Conservation (phyloP, 305 asterid species). For the Petunia hybrid region DNA sequence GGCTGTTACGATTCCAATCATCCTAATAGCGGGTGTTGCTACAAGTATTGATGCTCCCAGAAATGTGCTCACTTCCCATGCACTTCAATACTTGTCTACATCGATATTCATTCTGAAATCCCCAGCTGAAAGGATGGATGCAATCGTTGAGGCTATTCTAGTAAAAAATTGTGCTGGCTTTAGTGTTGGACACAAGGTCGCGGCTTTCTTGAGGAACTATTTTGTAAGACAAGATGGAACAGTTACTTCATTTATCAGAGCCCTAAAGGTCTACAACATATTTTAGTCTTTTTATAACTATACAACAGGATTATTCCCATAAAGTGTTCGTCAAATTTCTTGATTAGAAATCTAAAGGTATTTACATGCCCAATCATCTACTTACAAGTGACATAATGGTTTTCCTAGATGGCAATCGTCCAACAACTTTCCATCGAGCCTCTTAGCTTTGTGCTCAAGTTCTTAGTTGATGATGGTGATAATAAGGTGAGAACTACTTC, state of each 20-base stretch:
- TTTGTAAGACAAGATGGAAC: slow-evolving; percentile 94
- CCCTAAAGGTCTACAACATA: slow-evolving; percentile 62
- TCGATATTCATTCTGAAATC: slow-evolving; percentile 72
- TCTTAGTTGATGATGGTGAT: slow-evolving; percentile 50
- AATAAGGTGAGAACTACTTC: slow-evolving; percentile 55
- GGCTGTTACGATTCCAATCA: slow-evolving; percentile 76
- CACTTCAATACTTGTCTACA: slow-evolving; percentile 60
- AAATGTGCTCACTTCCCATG: slow-evolving; percentile 61
- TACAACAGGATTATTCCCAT: slow-evolving; percentile 40
- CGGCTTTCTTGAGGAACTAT: slow-evolving; percentile 74
- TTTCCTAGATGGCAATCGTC: slow-evolving; percentile 71
- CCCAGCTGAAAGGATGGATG: slow-evolving; percentile 87
- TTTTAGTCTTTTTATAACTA: neutral
- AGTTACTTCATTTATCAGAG: slow-evolving; percentile 79
- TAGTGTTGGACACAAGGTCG: slow-evolving; percentile 73
- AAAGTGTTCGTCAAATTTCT: slow-evolving; percentile 27
- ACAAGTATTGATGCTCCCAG: slow-evolving; percentile 75
- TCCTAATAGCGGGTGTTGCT: slow-evolving; percentile 86
- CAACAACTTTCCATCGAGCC: slow-evolving; percentile 72
- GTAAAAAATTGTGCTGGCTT: slow-evolving; percentile 63
- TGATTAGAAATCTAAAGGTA: slow-evolving; percentile 17
- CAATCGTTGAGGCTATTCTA: slow-evolving; percentile 75
- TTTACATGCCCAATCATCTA: slow-evolving; percentile 4
- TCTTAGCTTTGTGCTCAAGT: slow-evolving; percentile 50
- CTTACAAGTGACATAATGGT: slow-evolving; percentile 35